Evolutionary conservation across 306 rosid species (phyloP).

Genomic region (Trichosanthes truncata): DNA sequence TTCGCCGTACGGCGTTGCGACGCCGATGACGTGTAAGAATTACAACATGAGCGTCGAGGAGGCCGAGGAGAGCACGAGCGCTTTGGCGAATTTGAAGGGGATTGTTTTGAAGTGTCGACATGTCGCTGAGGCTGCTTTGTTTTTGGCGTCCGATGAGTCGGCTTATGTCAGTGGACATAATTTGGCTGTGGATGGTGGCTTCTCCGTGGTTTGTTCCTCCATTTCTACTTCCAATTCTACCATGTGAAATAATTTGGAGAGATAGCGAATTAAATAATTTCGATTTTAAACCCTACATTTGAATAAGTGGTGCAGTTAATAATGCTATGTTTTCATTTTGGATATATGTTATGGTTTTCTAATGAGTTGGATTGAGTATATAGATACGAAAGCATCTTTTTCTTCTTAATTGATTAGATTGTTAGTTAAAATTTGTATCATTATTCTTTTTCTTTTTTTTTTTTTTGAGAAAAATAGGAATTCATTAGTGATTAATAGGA

Average conservation of each 20-base stretch:
- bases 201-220: constrained; percentile 38
- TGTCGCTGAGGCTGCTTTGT: constrained; percentile 72
- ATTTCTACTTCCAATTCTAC: not conserved
- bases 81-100: constrained; percentile 56
- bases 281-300: not conserved
- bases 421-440: no score
- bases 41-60: constrained; percentile 34
- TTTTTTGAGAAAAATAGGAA: no score
- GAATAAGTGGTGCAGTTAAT: not conserved
- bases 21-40: constrained; percentile 53
- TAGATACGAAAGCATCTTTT: no score
- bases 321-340: no score
- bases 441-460: no score
- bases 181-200: constrained; percentile 78
- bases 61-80: constrained; percentile 34
- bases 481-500: no score
- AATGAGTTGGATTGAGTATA: no score
- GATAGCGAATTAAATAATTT: no score
- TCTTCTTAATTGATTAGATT: no score
- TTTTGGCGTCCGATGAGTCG: constrained; percentile 76
- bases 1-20: constrained; percentile 80
- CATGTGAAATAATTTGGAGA: not conserved
- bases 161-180: constrained; percentile 68
- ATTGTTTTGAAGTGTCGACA: constrained; percentile 57
- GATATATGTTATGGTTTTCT: no score